Conservation (phyloP, 805 yeast genomes). For the Lipomyces starkeyi region DNA sequence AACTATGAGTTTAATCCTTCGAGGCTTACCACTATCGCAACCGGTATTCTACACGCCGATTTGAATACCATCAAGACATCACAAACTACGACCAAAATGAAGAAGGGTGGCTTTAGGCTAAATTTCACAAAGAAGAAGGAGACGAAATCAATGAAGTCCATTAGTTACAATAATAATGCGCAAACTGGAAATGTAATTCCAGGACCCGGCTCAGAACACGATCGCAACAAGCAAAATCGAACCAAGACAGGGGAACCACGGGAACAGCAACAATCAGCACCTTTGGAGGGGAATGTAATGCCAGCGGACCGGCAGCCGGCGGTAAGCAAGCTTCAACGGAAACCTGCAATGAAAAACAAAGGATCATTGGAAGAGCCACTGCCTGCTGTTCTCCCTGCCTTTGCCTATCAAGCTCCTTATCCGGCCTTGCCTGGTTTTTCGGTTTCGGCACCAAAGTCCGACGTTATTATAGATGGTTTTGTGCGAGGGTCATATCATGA, state of each 20-base stretch:
- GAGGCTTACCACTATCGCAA: constrained; percentile 25
- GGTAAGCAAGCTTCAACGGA: not conserved
- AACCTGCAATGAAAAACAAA: not conserved
- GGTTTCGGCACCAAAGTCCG: not conserved
- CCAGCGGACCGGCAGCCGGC: not conserved
- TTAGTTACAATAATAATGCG: not conserved
- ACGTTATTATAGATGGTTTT: not conserved
- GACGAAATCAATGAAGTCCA: not conserved
- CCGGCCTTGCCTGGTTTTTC: not conserved
- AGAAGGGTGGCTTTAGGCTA: constrained; percentile 12
- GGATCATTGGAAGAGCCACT: not conserved
- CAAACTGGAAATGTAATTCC: not conserved
- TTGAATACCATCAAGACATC: not conserved
- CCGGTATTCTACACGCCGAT: constrained; percentile 21
- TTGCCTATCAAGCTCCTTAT: not conserved
- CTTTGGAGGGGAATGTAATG: not conserved
- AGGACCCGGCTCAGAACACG: not conserved
- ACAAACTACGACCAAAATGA: not conserved
- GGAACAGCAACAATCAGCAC: not conserved
- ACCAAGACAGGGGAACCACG: not conserved
- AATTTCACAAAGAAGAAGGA: constrained; percentile 8
- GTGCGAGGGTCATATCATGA: not conserved
- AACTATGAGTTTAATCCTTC: constrained; percentile 25
- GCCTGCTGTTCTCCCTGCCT: not conserved
- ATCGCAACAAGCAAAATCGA: not conserved